These are phyloP conservation scores for Phylloporus sp. DNA, from an alignment of 768 basidiomycete species.

Conservation along the genomic window DNA sequence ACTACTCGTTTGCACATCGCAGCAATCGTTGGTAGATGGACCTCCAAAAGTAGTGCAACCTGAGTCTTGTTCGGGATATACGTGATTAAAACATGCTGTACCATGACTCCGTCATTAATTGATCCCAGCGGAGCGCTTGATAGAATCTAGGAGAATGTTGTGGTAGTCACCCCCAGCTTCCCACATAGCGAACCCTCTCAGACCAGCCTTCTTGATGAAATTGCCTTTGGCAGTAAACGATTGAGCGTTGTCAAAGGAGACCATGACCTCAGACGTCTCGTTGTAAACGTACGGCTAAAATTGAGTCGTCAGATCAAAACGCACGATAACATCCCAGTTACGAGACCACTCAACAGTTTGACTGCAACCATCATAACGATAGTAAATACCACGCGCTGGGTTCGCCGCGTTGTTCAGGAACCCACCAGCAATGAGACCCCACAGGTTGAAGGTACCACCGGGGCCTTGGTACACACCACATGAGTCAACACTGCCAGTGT, in stretches of 20 bases:
- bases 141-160: constrained; percentile 57
- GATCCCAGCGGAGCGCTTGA: constrained; percentile 21
- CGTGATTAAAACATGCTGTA: background rate
- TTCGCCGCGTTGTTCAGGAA: constrained; percentile 38
- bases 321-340: background rate
- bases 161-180: constrained; percentile 62
- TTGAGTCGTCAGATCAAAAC: background rate
- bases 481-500: constrained; percentile 43
- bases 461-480: constrained; percentile 49
- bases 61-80: background rate
- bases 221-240: constrained; percentile 58
- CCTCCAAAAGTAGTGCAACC: background rate
- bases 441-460: constrained; percentile 55
- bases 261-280: constrained; percentile 45
- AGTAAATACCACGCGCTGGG: constrained; percentile 43
- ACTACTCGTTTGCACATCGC: too few species aligned
- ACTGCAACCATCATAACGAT: constrained; percentile 60
- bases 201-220: constrained; percentile 48
- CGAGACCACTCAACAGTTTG: constrained; percentile 52
- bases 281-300: constrained; percentile 65
- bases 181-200: constrained; percentile 68
- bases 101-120: background rate
- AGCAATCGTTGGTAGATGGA: too few species aligned
- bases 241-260: constrained; percentile 58
- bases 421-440: constrained; percentile 54